phyloP scores from a whole-genome alignment of 164 flowering plant species.

The Pachysandra terminalis region DNA sequence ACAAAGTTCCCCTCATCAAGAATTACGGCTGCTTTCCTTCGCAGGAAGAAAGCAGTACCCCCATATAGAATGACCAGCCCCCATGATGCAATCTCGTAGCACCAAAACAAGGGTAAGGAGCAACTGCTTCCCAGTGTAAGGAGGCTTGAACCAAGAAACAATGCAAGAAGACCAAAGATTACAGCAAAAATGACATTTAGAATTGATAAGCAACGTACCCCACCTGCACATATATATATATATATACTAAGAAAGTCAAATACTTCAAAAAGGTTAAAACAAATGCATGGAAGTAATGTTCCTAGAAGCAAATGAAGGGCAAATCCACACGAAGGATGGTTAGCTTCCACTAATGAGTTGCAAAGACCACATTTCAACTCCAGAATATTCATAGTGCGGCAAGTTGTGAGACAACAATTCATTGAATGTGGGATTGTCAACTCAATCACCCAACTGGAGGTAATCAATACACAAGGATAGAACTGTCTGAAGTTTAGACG shows the following conservation, averaged over 20 bases:
- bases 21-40: constrained; percentile 74
- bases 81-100: constrained; percentile 84
- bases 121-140: constrained; percentile 82
- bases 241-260: too few relatives aligned
- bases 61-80: constrained; percentile 72
- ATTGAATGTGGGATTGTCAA: neutral
- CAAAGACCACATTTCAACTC: neutral
- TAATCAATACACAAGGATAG: too few relatives aligned
- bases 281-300: neutral
- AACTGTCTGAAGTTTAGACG: neutral
- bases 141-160: constrained; percentile 84
- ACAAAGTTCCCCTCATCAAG: constrained; percentile 63
- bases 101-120: constrained; percentile 86
- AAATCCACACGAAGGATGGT: neutral
- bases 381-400: neutral
- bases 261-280: neutral
- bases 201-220: constrained; percentile 86
- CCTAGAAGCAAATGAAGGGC: neutral
- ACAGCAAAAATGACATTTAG: constrained; percentile 70
- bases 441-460: neutral
- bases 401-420: neutral
- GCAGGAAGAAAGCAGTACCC: constrained; percentile 68
- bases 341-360: neutral
- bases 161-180: constrained; percentile 73
- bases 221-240: too few relatives aligned